Evolutionary conservation across 2,329 filamentous ascomycete species (phyloP).

Genomic region (Clonostachys chloroleuca): DNA sequence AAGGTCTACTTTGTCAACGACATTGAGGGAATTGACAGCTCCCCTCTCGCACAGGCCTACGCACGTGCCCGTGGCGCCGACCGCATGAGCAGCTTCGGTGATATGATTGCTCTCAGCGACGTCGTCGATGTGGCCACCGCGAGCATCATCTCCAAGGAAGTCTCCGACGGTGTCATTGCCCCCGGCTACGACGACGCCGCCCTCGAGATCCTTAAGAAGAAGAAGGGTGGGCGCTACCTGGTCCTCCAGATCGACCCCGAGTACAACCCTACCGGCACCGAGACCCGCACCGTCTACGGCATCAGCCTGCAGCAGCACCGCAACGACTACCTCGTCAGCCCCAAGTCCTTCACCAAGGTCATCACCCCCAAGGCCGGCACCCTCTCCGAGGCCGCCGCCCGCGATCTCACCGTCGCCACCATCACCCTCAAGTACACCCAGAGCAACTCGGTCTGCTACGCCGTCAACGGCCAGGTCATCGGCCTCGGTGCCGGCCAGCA

Average conservation of each 20-base stretch:
- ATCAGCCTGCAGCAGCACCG: slow-evolving; percentile 85
- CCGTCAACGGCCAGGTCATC: slow-evolving; percentile 86
- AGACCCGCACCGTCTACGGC: slow-evolving; percentile 86
- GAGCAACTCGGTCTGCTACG: slow-evolving; percentile 98
- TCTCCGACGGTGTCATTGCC: slow-evolving; percentile 94
- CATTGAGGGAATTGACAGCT: slow-evolving; percentile 82
- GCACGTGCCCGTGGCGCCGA: slow-evolving; percentile 93
- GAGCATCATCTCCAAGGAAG: slow-evolving; percentile 96
- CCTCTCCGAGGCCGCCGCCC: slow-evolving; percentile 75
- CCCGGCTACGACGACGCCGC: slow-evolving; percentile 82
- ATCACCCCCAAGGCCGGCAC: slow-evolving; percentile 77
- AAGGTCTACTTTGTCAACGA: slow-evolving; percentile 99
- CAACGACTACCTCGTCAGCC: slow-evolving; percentile 85
- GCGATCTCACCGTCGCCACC: slow-evolving; percentile 90
- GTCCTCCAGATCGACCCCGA: slow-evolving; percentile 91
- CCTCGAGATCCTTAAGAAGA: slow-evolving; percentile 89
- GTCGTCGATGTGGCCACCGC: slow-evolving; percentile 88
- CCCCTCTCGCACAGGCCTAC: slow-evolving; percentile 87
- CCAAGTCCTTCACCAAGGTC: slow-evolving; percentile 79
- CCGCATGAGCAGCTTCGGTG: slow-evolving; percentile 97
- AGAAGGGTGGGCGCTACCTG: slow-evolving; percentile 97
- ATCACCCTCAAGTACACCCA: slow-evolving; percentile 98
- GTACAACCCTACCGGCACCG: slow-evolving; percentile 75
- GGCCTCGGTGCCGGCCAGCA: slow-evolving; percentile 96
- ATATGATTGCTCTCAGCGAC: slow-evolving; percentile 90